phyloP scores from a whole-genome alignment of 495 filamentous ascomycete species.

The Immersiella caudata region DNA sequence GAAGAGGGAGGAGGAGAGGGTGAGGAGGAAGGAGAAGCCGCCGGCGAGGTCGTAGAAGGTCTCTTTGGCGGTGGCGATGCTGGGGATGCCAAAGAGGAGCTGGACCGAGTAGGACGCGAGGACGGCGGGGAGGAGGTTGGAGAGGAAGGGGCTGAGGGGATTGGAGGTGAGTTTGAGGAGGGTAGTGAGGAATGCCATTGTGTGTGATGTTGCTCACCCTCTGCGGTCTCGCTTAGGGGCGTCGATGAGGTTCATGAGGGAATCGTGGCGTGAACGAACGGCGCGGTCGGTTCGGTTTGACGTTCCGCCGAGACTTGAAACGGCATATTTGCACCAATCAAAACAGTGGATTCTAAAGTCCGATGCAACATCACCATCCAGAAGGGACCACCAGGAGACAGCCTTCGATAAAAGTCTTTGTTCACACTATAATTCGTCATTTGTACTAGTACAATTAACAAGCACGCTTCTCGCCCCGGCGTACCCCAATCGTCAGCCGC shows the following conservation, averaged over 20 bases:
- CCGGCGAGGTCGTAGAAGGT: constrained; percentile 67
- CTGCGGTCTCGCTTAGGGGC: neutral
- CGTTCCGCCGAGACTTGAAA: neutral
- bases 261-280: neutral
- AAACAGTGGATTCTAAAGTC: neutral
- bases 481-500: no score
- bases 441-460: no score
- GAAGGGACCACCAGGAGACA: no score
- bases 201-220: neutral
- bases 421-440: no score
- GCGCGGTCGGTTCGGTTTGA: neutral
- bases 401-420: no score
- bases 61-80: constrained; percentile 57
- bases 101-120: constrained; percentile 58
- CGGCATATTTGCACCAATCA: neutral
- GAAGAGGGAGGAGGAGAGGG: constrained; percentile 55
- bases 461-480: no score
- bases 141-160: constrained; percentile 55
- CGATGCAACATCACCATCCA: neutral
- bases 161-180: constrained; percentile 59
- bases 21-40: constrained; percentile 60
- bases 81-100: constrained; percentile 57
- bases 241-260: neutral
- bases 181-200: constrained; percentile 51
- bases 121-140: constrained; percentile 60